Evolutionary conservation across 768 basidiomycete genomes (phyloP), one percentile per base, ranked within the genome.

Genomic region (Trametes sanguinea): DNA sequence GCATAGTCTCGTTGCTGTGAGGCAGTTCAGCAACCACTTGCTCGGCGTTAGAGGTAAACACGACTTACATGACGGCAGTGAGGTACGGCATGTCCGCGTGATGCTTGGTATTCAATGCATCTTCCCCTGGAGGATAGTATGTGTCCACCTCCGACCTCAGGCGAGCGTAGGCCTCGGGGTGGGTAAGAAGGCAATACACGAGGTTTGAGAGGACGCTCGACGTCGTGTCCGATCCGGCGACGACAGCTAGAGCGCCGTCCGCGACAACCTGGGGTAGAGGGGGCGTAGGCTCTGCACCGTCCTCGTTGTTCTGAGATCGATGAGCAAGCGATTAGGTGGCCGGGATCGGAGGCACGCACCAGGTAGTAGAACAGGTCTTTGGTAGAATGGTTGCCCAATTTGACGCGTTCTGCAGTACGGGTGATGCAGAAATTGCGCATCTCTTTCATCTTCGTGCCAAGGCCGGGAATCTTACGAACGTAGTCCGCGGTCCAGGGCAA

Each of bases 161-260:
- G 9, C 73, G 77, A 7, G 62, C 63, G 47, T 76, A 76, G 35
- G 68, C 68, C 1, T 68, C 69, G 2, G 77, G 80, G 61, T 83
- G 71, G 9, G 69, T 65, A 10, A 82, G 66, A 2, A 83, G 67
- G 58, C 72, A 74, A 57, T 72, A 83, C 50, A 83, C 71, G 1
- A 76, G 61, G 51, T 72, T 77, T 47, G 65, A 73, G 5, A 84
- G 65, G 1, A 74, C 75, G 4, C 74, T 74, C 6, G 80, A 74
- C 16, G 78, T 77, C 2, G 83, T 84, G 64, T 84, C 83, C 27
- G 81, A 73, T 9, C 83, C 83, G 10, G 81, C 83, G n/a, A 77
- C 44, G 30, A 79, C 74, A 22, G 73, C 75, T 22, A 82, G 73
- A 2, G 72, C 60, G 13, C 74, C 73, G 42, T 81, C 77, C 0